Evolutionary conservation across 1,284 basidiomycete genomes (phyloP), one percentile per base, ranked within the genome.

Genomic region (Marasmius sp.): DNA sequence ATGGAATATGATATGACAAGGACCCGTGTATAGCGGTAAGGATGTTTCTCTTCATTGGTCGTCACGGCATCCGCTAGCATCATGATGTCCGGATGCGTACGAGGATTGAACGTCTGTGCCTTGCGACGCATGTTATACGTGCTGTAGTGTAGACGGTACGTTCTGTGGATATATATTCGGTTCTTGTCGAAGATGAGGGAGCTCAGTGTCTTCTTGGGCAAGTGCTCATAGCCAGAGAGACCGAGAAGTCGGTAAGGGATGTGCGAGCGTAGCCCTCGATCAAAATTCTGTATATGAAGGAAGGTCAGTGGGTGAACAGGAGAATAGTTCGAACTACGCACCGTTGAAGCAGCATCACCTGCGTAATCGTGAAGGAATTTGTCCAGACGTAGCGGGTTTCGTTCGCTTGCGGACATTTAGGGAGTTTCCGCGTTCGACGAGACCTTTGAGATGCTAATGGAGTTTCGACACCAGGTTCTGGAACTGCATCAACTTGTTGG

Each of bases 161-260:
- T 50, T 22, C 65, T 60, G 58, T 71, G 69, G 1, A 39, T 49
- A 49, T 66, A 70, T 6, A 68, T 55, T 1, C 55, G 27, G 41
- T 65, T 51, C 20, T 61, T 53, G 27, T 55, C 36, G 18, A 69
- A 22, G 8, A 9, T 39, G 9, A 63, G 18, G 11, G 50, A 36
- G 39, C 53, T 16, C 52, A 58, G 41, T 61, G 53, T 41, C 16
- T 16, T 9, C 9, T 9, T 9, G 9, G 9, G 39, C n/a, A 14
- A 20, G 12, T 41, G 8, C 45, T 38, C 10, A 48, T 36, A 6
- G 3, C 10, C 22, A 37, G 14, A n/a, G n/a, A n/a, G n/a, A n/a
- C n/a, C n/a, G 39, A 41, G 11, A 60, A 33, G 3, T 27, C 39
- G 39, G 18, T 11, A 18, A 54, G 39, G 39, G 39, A 41, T 9